These are phyloP conservation scores for Hippophae gyantsensis DNA, from an alignment of 306 rosid genomes.

Conservation along the genomic window DNA sequence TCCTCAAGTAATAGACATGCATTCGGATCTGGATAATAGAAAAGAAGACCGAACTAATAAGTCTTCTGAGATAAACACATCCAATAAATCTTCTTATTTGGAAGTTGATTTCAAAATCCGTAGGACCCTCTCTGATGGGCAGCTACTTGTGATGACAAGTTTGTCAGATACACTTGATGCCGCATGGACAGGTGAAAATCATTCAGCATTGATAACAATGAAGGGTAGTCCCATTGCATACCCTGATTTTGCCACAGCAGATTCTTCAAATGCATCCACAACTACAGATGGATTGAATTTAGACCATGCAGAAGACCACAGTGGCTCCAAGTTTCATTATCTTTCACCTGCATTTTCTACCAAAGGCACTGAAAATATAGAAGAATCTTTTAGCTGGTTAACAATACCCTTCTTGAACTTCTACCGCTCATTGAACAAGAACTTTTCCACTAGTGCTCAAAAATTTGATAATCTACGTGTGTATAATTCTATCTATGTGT, in stretches of 20 bases:
- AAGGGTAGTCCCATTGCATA: conserved; percentile 29
- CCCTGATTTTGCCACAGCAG: conserved; percentile 38
- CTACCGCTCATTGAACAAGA: conserved; percentile 56
- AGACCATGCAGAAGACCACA: conserved; percentile 46
- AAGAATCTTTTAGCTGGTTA: conserved; percentile 60
- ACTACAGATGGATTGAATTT: conserved; percentile 20
- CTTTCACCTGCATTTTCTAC: conserved; percentile 20
- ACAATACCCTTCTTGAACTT: conserved; percentile 61
- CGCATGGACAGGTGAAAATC: conserved; percentile 70
- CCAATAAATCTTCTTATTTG: conserved; percentile 24
- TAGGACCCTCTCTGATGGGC: conserved; percentile 67
- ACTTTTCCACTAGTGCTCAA: conserved; percentile 39
- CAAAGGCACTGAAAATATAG: conserved; percentile 42
- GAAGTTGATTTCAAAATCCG: conserved; percentile 31
- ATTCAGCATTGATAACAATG: conserved; percentile 28
- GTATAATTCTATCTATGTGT: conserved; percentile 52
- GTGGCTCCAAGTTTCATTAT: conserved; percentile 26
- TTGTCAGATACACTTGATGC: conserved; percentile 86
- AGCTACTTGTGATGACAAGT: conserved; percentile 38
- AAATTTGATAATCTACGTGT: conserved; percentile 48
- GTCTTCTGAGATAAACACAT: conserved; percentile 19
- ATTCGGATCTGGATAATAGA: conserved; percentile 16
- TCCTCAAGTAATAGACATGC: conserved; percentile 25
- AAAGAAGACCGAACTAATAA: conserved; percentile 30
- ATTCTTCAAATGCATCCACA: conserved; percentile 25